Evolutionary conservation across 345 rosid species (phyloP).

Genomic region (Tarenaya hassleriana): DNA sequence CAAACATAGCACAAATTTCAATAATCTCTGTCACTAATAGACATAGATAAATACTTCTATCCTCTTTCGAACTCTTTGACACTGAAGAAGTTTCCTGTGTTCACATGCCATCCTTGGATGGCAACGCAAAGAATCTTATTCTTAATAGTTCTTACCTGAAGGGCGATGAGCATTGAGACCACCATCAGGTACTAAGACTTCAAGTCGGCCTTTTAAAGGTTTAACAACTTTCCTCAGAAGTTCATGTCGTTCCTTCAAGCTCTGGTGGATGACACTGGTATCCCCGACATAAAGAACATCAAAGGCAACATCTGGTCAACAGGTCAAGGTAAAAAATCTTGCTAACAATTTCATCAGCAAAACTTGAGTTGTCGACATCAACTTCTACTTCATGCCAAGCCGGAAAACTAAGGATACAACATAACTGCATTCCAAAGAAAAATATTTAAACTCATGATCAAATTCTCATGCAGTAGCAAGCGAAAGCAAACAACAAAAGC

Average conservation of each 20-base stretch:
- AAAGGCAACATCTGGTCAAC: slow-evolving; percentile 74
- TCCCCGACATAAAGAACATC: slow-evolving; percentile 92
- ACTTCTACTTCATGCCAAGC: slow-evolving; percentile 4
- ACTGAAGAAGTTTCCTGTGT: neutral
- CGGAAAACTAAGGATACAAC: slow-evolving; percentile 71
- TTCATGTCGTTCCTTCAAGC: slow-evolving; percentile 84
- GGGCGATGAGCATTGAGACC: slow-evolving; percentile 56
- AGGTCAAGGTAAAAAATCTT: slow-evolving; percentile 40
- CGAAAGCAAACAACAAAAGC: slow-evolving; percentile 9
- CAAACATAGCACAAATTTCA: neutral
- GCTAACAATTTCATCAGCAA: slow-evolving; percentile 2
- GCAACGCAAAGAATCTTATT: neutral
- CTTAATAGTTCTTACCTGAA: slow-evolving; percentile 38
- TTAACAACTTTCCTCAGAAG: slow-evolving; percentile 63
- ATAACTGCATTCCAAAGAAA: slow-evolving; percentile 53
- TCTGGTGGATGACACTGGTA: slow-evolving; percentile 92
- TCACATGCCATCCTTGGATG: neutral
- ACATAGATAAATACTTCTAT: neutral
- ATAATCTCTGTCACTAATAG: neutral
- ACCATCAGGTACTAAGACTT: slow-evolving; percentile 71
- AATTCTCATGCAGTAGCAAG: slow-evolving; percentile 6
- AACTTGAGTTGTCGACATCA: slow-evolving; percentile 16
- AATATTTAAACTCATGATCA: slow-evolving; percentile 6
- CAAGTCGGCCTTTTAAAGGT: slow-evolving; percentile 81
- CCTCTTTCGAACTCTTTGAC: neutral